These are phyloP conservation scores for Sporothrix pseudoabietina DNA, from an alignment of 2,329 filamentous ascomycete species.

Conservation along the genomic window DNA sequence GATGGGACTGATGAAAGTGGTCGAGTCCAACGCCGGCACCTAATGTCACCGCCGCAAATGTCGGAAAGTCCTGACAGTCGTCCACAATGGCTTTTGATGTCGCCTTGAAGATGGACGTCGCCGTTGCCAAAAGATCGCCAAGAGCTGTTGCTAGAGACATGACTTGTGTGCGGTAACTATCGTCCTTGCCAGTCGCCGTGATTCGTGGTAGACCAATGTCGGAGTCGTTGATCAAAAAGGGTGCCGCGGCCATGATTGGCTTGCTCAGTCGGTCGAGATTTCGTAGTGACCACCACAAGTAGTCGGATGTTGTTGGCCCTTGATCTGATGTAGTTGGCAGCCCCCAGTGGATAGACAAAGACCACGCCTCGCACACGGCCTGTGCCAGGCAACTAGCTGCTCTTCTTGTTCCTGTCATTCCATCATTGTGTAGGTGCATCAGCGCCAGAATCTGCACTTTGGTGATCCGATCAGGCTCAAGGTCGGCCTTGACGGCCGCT, in stretches of 20 bases:
- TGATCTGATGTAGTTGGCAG: not conserved
- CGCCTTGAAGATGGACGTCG: slow-evolving; percentile 16
- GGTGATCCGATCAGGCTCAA: slow-evolving; percentile 18
- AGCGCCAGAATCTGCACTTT: slow-evolving; percentile 23
- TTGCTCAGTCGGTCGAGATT: slow-evolving; percentile 20
- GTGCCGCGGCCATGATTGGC: slow-evolving; percentile 20
- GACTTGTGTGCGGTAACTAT: slow-evolving; percentile 8
- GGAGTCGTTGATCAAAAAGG: slow-evolving; percentile 15
- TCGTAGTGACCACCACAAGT: slow-evolving; percentile 23
- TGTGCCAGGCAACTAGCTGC: slow-evolving; percentile 15
- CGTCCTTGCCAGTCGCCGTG: not conserved
- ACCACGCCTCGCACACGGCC: slow-evolving; percentile 20
- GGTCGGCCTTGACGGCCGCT: slow-evolving; percentile 20
- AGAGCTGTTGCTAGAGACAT: slow-evolving; percentile 4
- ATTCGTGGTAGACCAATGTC: slow-evolving; percentile 12
- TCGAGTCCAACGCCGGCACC: not conserved
- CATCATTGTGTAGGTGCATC: slow-evolving; percentile 24
- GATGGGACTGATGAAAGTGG: not conserved
- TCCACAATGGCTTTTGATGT: slow-evolving; percentile 9
- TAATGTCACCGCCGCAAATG: not conserved
- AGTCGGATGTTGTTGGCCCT: not conserved
- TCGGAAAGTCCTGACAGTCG: slow-evolving; percentile 16
- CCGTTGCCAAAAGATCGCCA: slow-evolving; percentile 11
- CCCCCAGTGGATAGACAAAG: slow-evolving; percentile 7
- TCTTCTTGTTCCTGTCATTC: not conserved